phyloP scores from a whole-genome alignment of 169 alveolate genomes.

The Eimeria acervulina region DNA sequence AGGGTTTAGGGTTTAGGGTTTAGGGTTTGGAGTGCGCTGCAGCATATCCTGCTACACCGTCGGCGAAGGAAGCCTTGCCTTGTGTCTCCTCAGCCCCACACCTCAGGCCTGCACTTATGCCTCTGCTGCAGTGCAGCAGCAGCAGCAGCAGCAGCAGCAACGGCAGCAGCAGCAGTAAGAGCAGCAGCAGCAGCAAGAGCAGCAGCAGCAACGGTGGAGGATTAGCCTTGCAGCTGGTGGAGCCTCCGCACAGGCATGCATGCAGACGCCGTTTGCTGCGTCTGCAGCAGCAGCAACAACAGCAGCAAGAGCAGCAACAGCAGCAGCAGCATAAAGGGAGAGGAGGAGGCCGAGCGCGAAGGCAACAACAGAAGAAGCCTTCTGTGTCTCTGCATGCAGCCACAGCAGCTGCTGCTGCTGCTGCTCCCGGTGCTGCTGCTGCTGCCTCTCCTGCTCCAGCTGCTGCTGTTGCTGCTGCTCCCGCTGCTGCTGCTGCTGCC shows the following conservation, averaged over 20 bases:
- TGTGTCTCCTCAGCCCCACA: background rate
- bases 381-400: background rate
- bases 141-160: background rate
- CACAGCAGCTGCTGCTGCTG: background rate
- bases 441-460: too few species aligned
- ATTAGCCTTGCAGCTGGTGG: background rate
- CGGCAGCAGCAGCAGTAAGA: background rate
- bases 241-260: background rate
- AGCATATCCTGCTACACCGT: constrained; percentile 18
- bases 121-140: constrained; percentile 28
- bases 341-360: too few species aligned
- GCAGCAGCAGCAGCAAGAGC: background rate
- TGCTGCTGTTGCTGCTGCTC: too few species aligned
- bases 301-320: background rate
- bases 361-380: too few species aligned
- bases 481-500: background rate
- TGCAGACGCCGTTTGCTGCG: background rate
- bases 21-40: background rate
- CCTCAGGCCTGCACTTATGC: background rate
- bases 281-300: background rate
- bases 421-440: background rate
- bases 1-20: background rate
- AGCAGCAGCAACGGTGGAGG: too few species aligned
- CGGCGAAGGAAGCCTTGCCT: background rate
- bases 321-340: background rate